Evolutionary conservation across 2,329 filamentous ascomycete species (phyloP), one percentile per base, ranked within the genome.

Genomic region (Arachnomyces sp.): DNA sequence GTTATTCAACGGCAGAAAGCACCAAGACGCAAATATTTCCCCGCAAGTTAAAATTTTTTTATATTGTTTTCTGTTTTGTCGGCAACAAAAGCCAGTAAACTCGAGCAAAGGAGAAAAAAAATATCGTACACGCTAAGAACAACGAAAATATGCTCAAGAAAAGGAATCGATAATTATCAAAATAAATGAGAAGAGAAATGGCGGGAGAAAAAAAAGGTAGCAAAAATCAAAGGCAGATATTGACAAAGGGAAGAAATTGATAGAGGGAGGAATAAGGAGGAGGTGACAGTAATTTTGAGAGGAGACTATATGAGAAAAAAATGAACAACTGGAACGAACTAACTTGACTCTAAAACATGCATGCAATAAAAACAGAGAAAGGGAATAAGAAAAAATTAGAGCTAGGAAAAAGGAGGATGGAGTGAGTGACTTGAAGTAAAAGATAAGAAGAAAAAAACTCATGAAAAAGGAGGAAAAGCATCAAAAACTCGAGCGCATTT

Each of bases 281-380:
- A 5, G 20, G 20, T 5, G 20, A 9, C 20, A 25, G 20, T 25
- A 25, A 25, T 25, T 25, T 25, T 25, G 20, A 25, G 20, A 25
- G 20, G 20, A 25, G 20, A 25, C 20, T 25, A 25, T 59, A 60
- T 57, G 55, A 59, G 56, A 35, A 29, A 35, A 39, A 33, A 39
- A 33, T 50, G 43, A 48, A 47, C 39, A 35, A 49, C 44, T 38
- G 46, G 42, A 45, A 51, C 36, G 34, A 47, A 52, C 49, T 52
- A 49, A 55, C 53, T 46, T 52, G 56, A 53, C 49, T 25, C 20
- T 25, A 25, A 25, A 25, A 57, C 52, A 49, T 56, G 59, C 55
- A 58, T 55, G 59, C 53, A 58, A 52, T 58, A 38, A 34, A 49
- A 50, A 45, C 46, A 45, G 44, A 43, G 53, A 46, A 43, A 46